These are phyloP conservation scores for Talaromyces funiculosus DNA, from an alignment of 2,329 filamentous ascomycete species.

Conservation along the genomic window DNA sequence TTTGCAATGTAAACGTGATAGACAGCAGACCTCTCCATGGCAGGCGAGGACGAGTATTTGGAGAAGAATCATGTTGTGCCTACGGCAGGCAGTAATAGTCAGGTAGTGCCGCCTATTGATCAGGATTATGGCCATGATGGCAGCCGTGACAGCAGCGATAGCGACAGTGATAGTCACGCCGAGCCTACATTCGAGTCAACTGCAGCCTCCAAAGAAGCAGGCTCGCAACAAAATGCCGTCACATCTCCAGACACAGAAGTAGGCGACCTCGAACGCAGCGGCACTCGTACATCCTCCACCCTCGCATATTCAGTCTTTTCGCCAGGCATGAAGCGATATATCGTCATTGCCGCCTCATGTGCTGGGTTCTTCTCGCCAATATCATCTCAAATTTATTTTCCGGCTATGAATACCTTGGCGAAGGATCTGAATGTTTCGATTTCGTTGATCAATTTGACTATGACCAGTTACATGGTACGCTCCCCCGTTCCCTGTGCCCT, in stretches of 20 bases:
- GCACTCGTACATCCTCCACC: constrained; percentile 3
- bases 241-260: background rate
- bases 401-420: constrained; percentile 39
- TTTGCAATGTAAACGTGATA: too few species aligned
- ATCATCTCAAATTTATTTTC: constrained; percentile 45
- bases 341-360: constrained; percentile 19
- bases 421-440: constrained; percentile 35
- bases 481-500: constrained; percentile 26
- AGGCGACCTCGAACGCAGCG: constrained; percentile 6
- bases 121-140: background rate
- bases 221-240: background rate
- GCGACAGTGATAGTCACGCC: background rate
- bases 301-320: constrained; percentile 21
- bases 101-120: background rate
- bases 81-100: background rate
- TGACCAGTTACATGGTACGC: constrained; percentile 48
- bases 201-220: background rate
- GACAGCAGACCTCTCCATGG: background rate
- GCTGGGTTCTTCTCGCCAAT: constrained; percentile 39
- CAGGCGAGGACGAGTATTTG: background rate
- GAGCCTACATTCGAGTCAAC: background rate
- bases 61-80: background rate
- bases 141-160: background rate
- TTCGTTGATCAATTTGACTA: constrained; percentile 39
- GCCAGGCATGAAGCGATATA: constrained; percentile 16